Conservation (phyloP, 2,329 filamentous ascomycete genomes). For the Alternaria ventricosa region DNA sequence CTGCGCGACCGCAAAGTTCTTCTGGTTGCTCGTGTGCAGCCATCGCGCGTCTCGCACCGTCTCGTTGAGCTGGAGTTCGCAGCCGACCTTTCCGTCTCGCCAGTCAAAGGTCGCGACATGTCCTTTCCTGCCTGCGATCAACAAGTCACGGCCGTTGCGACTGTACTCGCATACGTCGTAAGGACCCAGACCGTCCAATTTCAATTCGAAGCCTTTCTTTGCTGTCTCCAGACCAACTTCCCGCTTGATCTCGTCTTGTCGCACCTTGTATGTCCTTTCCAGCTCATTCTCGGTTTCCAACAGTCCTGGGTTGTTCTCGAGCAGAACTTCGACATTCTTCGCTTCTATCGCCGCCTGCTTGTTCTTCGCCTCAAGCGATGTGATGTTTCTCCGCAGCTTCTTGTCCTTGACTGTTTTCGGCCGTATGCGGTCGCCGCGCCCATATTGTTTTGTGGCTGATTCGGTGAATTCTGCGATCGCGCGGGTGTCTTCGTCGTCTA, state of each 20-base stretch:
- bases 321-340: slow-evolving; percentile 92
- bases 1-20: slow-evolving; percentile 93
- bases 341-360: slow-evolving; percentile 81
- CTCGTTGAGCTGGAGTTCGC: slow-evolving; percentile 89
- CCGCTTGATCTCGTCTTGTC: slow-evolving; percentile 81
- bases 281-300: slow-evolving; percentile 87
- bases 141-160: slow-evolving; percentile 82
- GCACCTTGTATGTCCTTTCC: slow-evolving; percentile 90
- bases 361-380: slow-evolving; percentile 80
- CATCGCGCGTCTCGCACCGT: slow-evolving; percentile 88
- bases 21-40: slow-evolving; percentile 81
- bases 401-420: slow-evolving; percentile 81
- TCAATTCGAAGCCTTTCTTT: slow-evolving; percentile 91
- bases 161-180: slow-evolving; percentile 90
- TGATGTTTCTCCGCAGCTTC: slow-evolving; percentile 84
- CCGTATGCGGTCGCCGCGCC: slow-evolving; percentile 78
- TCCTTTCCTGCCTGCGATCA: slow-evolving; percentile 88
- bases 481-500: slow-evolving; percentile 38
- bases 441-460: slow-evolving; percentile 76
- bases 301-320: slow-evolving; percentile 85
- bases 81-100: slow-evolving; percentile 88
- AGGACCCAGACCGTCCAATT: slow-evolving; percentile 76
- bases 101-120: slow-evolving; percentile 98
- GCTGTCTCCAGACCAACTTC: slow-evolving; percentile 82
- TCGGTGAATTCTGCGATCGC: slow-evolving; percentile 42